Conservation (phyloP, 768 basidiomycete genomes). For the Boletus eberwhitei region DNA sequence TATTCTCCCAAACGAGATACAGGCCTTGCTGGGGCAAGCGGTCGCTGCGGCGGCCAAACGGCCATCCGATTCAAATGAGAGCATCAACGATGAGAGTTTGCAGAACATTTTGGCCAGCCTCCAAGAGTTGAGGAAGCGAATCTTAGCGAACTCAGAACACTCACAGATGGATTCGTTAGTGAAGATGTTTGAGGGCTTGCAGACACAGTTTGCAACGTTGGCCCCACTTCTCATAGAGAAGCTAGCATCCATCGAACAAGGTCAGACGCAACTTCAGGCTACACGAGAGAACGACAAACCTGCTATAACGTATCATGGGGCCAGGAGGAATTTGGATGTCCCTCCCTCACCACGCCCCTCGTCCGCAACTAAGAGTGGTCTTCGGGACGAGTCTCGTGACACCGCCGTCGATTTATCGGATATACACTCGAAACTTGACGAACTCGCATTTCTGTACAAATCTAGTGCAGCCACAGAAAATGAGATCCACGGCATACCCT, state of each 20-base stretch:
- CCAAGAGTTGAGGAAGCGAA: constrained; percentile 18
- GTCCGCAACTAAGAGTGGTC: background rate
- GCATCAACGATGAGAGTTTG: background rate
- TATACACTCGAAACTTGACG: constrained; percentile 38
- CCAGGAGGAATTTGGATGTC: constrained; percentile 17
- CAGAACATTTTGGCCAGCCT: constrained; percentile 12
- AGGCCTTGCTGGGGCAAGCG: constrained; percentile 10
- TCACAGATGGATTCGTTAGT: constrained; percentile 23
- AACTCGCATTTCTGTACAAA: constrained; percentile 28
- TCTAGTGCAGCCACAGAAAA: background rate
- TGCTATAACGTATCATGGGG: background rate
- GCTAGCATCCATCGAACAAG: constrained; percentile 30
- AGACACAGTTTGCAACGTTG: constrained; percentile 36
- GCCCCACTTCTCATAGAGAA: constrained; percentile 36
- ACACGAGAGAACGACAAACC: constrained; percentile 4
- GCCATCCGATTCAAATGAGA: background rate
- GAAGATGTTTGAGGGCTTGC: constrained; percentile 39
- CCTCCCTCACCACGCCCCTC: constrained; percentile 1
- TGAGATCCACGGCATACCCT: background rate
- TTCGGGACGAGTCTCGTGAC: background rate
- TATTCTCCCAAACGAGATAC: constrained; percentile 27
- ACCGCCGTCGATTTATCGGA: constrained; percentile 22
- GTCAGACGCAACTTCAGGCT: constrained; percentile 17
- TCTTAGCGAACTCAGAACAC: constrained; percentile 4
- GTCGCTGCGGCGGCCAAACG: constrained; percentile 2